Evolutionary conservation across 495 filamentous ascomycete species (phyloP), one percentile per base, ranked within the genome.

Genomic region (Rhizodiscina lignyota): DNA sequence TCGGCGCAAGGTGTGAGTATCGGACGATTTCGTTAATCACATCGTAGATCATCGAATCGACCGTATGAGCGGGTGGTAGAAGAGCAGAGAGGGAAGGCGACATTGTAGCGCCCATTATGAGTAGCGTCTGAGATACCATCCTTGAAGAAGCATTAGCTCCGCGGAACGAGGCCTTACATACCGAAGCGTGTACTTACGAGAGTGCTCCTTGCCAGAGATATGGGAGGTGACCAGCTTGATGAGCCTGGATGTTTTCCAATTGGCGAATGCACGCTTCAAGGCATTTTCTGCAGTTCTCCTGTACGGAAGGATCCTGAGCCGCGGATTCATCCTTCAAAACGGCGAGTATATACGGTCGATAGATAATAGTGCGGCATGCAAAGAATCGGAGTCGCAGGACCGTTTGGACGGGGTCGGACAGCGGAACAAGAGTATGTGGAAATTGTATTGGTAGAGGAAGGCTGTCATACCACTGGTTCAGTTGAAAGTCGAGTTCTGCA

Each of bases 201-300:
- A 86, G 63, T 2, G 80, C 81, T 22, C 81, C 80, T 58, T 84
- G 79, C 78, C 79, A 84, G 12, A 85, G 65, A 56, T 85, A 85
- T n/a, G 79, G 80, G 54, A 87, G 75, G 45, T 85, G 81, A 38
- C 81, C 80, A 45, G 78, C 79, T 46, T 82, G 79, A 60, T 85
- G 81, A 37, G 74, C 77, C 35, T 68, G 68, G 45, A 85, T 75
- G 47, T 83, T 67, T 55, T 85, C 79, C 36, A 85, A 63, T 56
- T 87, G 81, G 49, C 75, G 66, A 45, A 87, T 65, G 30, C 75
- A 79, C 37, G 80, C 79, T 50, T 85, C 80, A n/a, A 85, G 60
- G 53, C 79, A 84, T 51, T 82, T 79, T 40, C 71, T 67, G 52
- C 81, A 85, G 44, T 74, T 78, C 32, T 84, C 79, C 40, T 74